Percentiles rank a stretch among this genome's conserved stretches.
Evolutionary conservation across 2,329 filamentous ascomycete species (phyloP).

Genomic region (Curvularia lunata): DNA sequence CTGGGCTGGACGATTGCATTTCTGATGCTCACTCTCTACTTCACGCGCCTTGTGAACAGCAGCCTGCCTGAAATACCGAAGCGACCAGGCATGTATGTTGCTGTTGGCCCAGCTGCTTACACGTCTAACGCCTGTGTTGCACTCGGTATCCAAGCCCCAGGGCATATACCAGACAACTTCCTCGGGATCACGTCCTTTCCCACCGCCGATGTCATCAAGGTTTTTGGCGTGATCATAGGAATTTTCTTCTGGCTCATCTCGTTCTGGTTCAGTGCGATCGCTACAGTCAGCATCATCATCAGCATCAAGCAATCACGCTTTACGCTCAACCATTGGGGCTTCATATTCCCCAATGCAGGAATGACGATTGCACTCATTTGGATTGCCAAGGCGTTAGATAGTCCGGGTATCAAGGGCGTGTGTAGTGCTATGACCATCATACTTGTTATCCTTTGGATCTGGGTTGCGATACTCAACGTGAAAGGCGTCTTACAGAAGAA

Average conservation of each 20-base stretch:
- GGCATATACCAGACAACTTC: constrained; percentile 42
- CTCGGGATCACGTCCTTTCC: constrained; percentile 43
- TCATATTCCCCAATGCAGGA: constrained; percentile 68
- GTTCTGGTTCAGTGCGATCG: constrained; percentile 58
- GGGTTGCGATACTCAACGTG: constrained; percentile 59
- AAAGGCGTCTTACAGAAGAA: constrained; percentile 54
- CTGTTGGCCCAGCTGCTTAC: constrained; percentile 51
- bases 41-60: constrained; percentile 72
- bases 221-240: constrained; percentile 51
- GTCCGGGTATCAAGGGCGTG: constrained; percentile 59
- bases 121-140: constrained; percentile 41
- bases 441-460: constrained; percentile 61
- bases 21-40: constrained; percentile 71
- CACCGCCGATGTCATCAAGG: constrained; percentile 48
- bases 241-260: constrained; percentile 58
- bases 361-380: constrained; percentile 62
- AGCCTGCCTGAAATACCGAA: constrained; percentile 55
- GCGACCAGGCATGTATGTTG: constrained; percentile 59
- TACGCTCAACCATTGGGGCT: constrained; percentile 58
- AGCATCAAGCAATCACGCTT: constrained; percentile 49
- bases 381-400: constrained; percentile 61
- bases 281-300: constrained; percentile 47
- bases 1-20: constrained; percentile 69
- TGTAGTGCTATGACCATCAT: constrained; percentile 62
- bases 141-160: constrained; percentile 52